Evolutionary conservation across 352 stramenopile species (phyloP), one percentile per base, ranked within the genome.

Genomic region (Globisporangium cederbergense): DNA sequence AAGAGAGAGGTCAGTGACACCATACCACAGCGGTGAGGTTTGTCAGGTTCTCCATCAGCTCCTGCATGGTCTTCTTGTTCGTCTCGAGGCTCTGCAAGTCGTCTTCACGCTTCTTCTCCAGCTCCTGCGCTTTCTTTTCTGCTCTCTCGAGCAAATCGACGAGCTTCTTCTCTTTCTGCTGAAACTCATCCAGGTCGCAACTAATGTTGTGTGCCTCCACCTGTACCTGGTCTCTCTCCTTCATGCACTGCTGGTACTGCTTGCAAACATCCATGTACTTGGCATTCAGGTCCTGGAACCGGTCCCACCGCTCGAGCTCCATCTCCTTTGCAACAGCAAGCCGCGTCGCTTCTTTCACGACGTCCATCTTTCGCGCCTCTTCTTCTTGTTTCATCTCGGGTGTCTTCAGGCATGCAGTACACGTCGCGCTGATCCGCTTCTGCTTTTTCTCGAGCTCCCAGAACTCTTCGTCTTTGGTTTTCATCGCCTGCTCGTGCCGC

Each of bases 371-470:
- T 2, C 62, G 45, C 32, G 67, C 28, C 8, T 86, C 67, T 8
- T 86, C 73, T 32, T 77, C 72, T 16, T 78, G 61, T 16, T 72
- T 75, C 56, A 80, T 72, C 57, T 89, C 80, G 13, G 75, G 75
- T 0, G 75, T 89, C 59, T 89, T 89, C 46, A 85, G 51, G 57
- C 78, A 89, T 28, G 60, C 60, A 2, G 60, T 64, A n/a, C 77
- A 89, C 7, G 76, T 90, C 22, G 59, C 62, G 34, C 67, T 79
- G 7, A 71, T 72, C 9, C 71, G 72, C 57, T 90, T 90, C 32
- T 79, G 61, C 13, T 80, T 77, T 50, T 84, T 90, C 68, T 91
- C 79, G 7, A 88, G 61, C 40, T 89, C 80, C 77, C 77, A 88
- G 38, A 66, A 74, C 58, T 83, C 79, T 4, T 74, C 62, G 11